A percentile compares a stretch with the other conserved stretches of the same genome.
Evolutionary conservation across 1,139 yeast genomes (phyloP).

Genomic region (Debaryomyces sp.): DNA sequence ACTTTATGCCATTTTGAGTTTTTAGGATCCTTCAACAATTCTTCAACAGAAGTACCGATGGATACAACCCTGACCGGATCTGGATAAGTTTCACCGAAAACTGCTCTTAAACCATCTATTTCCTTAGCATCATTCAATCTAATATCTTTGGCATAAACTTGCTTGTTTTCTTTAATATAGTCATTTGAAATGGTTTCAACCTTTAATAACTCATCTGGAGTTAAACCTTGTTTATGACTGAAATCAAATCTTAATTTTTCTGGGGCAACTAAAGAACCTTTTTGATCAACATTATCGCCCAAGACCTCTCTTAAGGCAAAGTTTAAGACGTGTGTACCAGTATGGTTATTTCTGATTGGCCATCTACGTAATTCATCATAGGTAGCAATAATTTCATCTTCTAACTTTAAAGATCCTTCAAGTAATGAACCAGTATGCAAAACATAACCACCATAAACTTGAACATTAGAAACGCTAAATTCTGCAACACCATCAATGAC

Average conservation of each 20-base stretch:
- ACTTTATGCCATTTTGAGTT: conserved; percentile 73
- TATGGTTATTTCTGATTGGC: conserved; percentile 97
- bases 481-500: conserved; percentile 87
- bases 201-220: conserved; percentile 66
- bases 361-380: conserved; percentile 93
- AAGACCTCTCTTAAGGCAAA: conserved; percentile 83
- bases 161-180: conserved; percentile 67
- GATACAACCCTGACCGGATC: conserved; percentile 98
- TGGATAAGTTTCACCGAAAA: conserved; percentile 97
- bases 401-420: conserved; percentile 73
- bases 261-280: conserved; percentile 94
- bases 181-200: conserved; percentile 78
- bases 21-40: conserved; percentile 68
- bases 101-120: conserved; percentile 91
- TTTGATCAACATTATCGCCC: conserved; percentile 90
- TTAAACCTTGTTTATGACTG: conserved; percentile 82
- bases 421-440: conserved; percentile 86
- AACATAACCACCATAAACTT: conserved; percentile 90
- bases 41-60: conserved; percentile 88
- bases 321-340: conserved; percentile 95
- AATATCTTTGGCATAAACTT: conserved; percentile 84
- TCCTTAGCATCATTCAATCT: conserved; percentile 68
- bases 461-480: conserved; percentile 89
- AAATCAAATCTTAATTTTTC: conserved; percentile 96
- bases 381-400: conserved; percentile 77